Evolutionary conservation across 306 rosid species (phyloP), one percentile per base, ranked within the genome.

Genomic region (Inga oerstediana): DNA sequence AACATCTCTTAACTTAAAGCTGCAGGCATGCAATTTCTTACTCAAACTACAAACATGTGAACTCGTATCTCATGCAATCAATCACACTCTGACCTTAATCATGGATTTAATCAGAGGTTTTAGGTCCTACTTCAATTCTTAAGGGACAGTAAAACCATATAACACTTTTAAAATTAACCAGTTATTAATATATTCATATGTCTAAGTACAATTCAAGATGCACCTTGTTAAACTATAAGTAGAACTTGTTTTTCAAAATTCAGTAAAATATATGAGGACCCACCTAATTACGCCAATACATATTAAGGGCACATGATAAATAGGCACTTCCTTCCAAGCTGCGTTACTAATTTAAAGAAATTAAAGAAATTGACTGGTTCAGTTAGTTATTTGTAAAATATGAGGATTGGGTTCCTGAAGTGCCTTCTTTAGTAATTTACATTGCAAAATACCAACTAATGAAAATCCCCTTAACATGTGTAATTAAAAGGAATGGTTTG

Each of bases 1-100:
- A 73, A 65, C 7, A 32, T 52, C 27, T 72, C 74, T 43, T 81
- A 78, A 62, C 85, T 81, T 81, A 44, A 78, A 85, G 88, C 69
- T 66, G 78, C 78, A 78, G 83, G 48, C 78, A 72, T 44, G 44
- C 78, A 66, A 35, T 76, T 65, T 43, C 62, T 69, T 43, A 69
- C 78, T 76, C 78, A 66, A 54, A 75, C 75, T 44, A 56, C 72
- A 35, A 75, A 69, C 70, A 65, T 34, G 71, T 65, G 71, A 65
- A 64, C 68, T 62, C 37, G 30, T 13, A 24, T 62, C 17, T 62
- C 68, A 62, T 62, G 68, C 17, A 62, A 62, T 62, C 68, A 62
- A 62, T 62, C 66, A 59, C 66, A 59, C 14, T 59, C 66, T 59
- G 5, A 10, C 14, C 32, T 2, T n/a, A 59, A 52, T 52, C n/a